These are phyloP conservation scores for Neurospora pannonica DNA, from an alignment of 495 filamentous ascomycete species.

Conservation along the genomic window DNA sequence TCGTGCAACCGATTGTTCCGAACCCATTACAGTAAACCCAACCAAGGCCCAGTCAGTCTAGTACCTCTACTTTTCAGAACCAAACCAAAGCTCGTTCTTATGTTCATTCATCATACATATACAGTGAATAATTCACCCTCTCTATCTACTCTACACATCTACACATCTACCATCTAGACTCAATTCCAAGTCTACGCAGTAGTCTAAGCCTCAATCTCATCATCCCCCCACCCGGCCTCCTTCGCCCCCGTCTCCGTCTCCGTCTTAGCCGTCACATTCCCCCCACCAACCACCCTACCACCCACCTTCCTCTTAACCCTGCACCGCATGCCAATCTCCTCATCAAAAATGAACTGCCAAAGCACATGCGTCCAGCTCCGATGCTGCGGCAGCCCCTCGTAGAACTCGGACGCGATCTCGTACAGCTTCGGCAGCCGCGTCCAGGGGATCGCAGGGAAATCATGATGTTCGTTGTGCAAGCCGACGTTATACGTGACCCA, in stretches of 20 bases:
- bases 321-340: conserved; percentile 78
- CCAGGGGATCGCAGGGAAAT: conserved; percentile 97
- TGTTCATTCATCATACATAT: background rate
- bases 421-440: conserved; percentile 67
- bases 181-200: background rate
- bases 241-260: conserved; percentile 4
- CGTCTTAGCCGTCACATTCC: conserved; percentile 1
- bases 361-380: conserved; percentile 86
- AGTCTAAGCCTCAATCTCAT: conserved; percentile 44
- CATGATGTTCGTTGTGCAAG: conserved; percentile 96
- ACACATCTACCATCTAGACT: background rate
- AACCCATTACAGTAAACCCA: background rate
- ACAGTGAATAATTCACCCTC: background rate
- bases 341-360: conserved; percentile 89
- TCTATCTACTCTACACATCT: too few relatives aligned
- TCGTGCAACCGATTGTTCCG: background rate
- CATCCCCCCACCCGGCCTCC: conserved; percentile 34
- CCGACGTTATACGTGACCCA: conserved; percentile 94
- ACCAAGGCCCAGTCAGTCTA: too few relatives aligned
- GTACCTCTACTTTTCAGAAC: background rate
- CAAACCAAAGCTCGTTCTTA: background rate
- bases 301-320: conserved; percentile 87
- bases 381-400: conserved; percentile 77
- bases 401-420: conserved; percentile 84
- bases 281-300: conserved; percentile 49